Percentiles rank a stretch among this genome's conserved stretches.
phyloP scores from a whole-genome alignment of 2,329 filamentous ascomycete species.

The Aspergillus hortae region DNA sequence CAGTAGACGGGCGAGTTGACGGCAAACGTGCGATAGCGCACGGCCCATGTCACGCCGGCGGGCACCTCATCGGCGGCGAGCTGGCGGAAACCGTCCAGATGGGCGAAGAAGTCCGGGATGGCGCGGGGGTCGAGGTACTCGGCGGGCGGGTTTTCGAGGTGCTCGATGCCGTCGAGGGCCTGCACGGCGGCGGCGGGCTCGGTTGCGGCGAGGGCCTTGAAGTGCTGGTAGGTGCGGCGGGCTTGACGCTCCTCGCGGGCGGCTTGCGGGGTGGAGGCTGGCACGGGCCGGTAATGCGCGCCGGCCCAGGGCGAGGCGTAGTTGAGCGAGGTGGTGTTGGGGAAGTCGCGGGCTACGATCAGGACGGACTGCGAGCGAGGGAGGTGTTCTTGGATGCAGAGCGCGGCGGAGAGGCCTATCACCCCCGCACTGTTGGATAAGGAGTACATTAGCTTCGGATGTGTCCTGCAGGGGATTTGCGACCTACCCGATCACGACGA shows the following conservation, averaged over 20 bases:
- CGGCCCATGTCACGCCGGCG: constrained; percentile 37
- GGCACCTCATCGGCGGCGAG: constrained; percentile 30
- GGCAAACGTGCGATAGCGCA: constrained; percentile 39
- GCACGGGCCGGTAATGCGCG: constrained; percentile 47
- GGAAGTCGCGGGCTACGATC: constrained; percentile 41
- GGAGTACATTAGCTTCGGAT: background rate
- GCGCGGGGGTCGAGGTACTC: constrained; percentile 30
- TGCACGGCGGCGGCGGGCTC: constrained; percentile 37
- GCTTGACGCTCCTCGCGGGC: constrained; percentile 36
- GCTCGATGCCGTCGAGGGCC: constrained; percentile 39
- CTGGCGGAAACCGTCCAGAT: constrained; percentile 34
- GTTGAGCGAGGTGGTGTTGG: constrained; percentile 37
- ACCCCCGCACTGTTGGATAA: constrained; percentile 34
- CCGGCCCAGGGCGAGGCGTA: constrained; percentile 48
- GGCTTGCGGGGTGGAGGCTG: constrained; percentile 34
- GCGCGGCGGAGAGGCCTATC: constrained; percentile 37
- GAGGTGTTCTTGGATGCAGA: constrained; percentile 30
- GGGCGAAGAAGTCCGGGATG: constrained; percentile 27
- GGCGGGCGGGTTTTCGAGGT: constrained; percentile 36
- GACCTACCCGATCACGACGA: constrained; percentile 36
- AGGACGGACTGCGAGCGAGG: constrained; percentile 29
- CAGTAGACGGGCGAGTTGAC: constrained; percentile 45
- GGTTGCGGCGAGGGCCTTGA: constrained; percentile 32
- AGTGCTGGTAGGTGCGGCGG: constrained; percentile 34
- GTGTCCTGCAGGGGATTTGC: background rate